Base-by-base conservation (phyloP, 2,329 filamentous ascomycete genomes). In the Botrytis byssoidea region DNA sequence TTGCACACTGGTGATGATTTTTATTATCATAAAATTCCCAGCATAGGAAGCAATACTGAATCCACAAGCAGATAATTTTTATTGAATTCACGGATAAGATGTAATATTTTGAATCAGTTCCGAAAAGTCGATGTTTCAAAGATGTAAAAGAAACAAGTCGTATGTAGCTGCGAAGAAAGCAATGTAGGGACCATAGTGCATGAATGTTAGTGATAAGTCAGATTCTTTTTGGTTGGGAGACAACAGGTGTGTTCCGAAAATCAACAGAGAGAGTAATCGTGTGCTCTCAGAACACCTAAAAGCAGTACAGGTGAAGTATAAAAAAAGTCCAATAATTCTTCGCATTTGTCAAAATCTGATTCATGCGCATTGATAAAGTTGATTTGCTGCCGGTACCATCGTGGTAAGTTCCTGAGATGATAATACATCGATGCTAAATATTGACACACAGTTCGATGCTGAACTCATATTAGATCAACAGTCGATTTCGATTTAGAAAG, bases 351-450 rank as follows among this genome's bases (percentile, higher is more conserved):
- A 51, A 4, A 25, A 51, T n/a, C 4, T 4, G 48, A 3, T 1
- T n/a, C n/a, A 1, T 25, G 9, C 48, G 12, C 48, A n/a, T 55
- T n/a, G 25, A 16, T 7, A 55, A 0, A 6, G 12, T 55, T 6
- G 14, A 55, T 55, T 3, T 55, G 0, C 0, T 16, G 12, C 25
- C 16, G 5, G 25, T n/a, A n/a, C 0, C 48, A n/a, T 55, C n/a
- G 48, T 55, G 25, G 5, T 5, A n/a, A n/a, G 48, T n/a, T n/a
- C 25, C 48, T 3, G 2, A 29, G 25, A 29, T 29, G 16, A 29
- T 18, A 25, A n/a, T 18, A 8, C 2, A 18, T 55, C 51, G 51
- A 55, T 16, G 12, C 51, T 55, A 55, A 55, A 14, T n/a, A n/a
- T n/a, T n/a, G n/a, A n/a, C n/a, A n/a, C 51, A 1, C 1, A 2